phyloP scores from a whole-genome alignment of 306 rosid genomes.

The Rubus parviflorus region DNA sequence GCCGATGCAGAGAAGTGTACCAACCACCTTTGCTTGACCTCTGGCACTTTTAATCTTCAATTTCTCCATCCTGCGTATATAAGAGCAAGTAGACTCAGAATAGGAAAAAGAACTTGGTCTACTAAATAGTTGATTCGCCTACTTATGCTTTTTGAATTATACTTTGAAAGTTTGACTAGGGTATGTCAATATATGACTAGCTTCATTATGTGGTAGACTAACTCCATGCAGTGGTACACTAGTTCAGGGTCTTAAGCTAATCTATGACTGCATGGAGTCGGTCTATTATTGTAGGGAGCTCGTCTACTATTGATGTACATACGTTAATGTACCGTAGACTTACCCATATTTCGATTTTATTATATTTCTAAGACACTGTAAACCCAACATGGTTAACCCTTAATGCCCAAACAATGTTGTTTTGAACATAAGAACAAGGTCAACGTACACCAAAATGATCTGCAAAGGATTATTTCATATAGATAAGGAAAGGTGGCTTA shows the following conservation, averaged over 20 bases:
- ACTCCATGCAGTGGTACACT: not conserved
- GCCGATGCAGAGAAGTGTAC: slow-evolving; percentile 35
- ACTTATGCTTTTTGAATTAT: not conserved
- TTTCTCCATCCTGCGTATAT: slow-evolving; percentile 42
- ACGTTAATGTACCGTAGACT: not conserved
- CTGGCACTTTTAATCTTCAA: slow-evolving; percentile 32
- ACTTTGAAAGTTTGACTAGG: not conserved
- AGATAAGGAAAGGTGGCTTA: not conserved
- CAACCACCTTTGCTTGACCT: slow-evolving; percentile 41
- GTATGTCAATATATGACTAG: not conserved
- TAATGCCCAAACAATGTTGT: not conserved
- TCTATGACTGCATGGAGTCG: not conserved
- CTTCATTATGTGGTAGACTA: not conserved
- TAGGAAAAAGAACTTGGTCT: not conserved
- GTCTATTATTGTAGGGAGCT: not conserved
- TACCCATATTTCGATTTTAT: not conserved
- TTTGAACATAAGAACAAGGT: not conserved
- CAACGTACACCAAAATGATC: not conserved
- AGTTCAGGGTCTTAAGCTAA: not conserved
- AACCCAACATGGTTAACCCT: not conserved
- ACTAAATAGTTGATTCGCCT: not conserved
- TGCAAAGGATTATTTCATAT: not conserved
- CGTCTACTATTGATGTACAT: not conserved
- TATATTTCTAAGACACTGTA: not conserved
- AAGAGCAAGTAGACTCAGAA: not conserved